phyloP scores from a whole-genome alignment of 2,329 filamentous ascomycete species.

The Orbilia brochopaga region DNA sequence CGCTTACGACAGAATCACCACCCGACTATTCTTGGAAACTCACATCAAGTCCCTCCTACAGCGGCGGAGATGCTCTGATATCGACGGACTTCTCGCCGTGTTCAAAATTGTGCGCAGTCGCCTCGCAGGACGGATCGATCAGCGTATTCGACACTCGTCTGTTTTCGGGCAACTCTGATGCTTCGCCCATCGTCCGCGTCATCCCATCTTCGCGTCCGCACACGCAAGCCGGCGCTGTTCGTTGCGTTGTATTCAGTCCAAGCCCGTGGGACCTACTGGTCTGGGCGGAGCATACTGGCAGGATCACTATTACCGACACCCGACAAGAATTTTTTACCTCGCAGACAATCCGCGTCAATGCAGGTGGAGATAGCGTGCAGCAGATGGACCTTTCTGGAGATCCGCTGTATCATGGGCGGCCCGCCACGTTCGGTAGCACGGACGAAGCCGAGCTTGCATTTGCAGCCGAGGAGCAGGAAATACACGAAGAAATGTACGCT shows the following conservation, averaged over 20 bases:
- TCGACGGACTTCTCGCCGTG: constrained; percentile 77
- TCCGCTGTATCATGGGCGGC: constrained; percentile 38
- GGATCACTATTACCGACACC: constrained; percentile 75
- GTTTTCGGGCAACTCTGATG: constrained; percentile 57
- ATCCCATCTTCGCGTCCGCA: constrained; percentile 79
- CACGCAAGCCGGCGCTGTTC: constrained; percentile 75
- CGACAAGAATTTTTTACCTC: constrained; percentile 70
- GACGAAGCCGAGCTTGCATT: constrained; percentile 42
- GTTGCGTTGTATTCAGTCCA: constrained; percentile 90
- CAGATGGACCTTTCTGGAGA: constrained; percentile 53
- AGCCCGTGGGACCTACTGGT: constrained; percentile 87
- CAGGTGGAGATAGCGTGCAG: constrained; percentile 60
- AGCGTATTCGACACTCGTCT: constrained; percentile 70
- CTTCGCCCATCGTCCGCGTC: constrained; percentile 71
- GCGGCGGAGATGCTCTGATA: constrained; percentile 64
- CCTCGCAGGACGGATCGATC: constrained; percentile 80
- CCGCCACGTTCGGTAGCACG: constrained; percentile 46
- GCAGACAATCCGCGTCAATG: constrained; percentile 71
- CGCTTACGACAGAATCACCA: constrained; percentile 52
- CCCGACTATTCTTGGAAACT: constrained; percentile 51
- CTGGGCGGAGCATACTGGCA: constrained; percentile 87
- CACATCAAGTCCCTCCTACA: constrained; percentile 54
- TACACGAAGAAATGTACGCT: constrained; percentile 49
- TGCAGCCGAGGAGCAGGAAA: constrained; percentile 44
- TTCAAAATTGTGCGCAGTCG: constrained; percentile 74